Evolutionary conservation across 2,329 filamentous ascomycete genomes (phyloP).

Genomic region (Alternaria metachromatica): DNA sequence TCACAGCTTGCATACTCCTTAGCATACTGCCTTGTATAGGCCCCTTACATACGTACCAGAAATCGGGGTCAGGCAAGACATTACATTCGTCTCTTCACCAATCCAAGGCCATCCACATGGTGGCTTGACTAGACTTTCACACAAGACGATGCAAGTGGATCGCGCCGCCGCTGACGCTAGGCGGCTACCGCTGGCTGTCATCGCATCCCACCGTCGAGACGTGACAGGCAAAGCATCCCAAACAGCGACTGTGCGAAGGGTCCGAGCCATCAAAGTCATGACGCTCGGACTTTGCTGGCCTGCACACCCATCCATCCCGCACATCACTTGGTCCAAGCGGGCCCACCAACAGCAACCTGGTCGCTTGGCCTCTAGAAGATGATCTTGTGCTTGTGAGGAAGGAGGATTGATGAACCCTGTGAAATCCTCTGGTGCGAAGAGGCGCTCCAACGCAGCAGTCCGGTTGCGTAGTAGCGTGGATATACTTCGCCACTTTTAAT

Average conservation of each 20-base stretch:
- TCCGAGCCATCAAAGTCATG: constrained; percentile 26
- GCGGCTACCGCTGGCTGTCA: constrained; percentile 35
- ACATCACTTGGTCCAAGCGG: constrained; percentile 49
- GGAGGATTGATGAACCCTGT: constrained; percentile 35
- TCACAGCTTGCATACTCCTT: constrained; percentile 23
- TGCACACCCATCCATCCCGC: constrained; percentile 49
- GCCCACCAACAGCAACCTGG: constrained; percentile 37
- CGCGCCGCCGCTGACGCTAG: constrained; percentile 33
- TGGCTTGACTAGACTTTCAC: constrained; percentile 14
- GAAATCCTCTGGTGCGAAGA: constrained; percentile 38
- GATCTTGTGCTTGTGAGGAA: constrained; percentile 26
- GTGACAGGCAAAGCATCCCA: constrained; percentile 27
- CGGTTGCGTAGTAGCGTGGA: constrained; percentile 40
- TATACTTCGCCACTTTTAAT: constrained; percentile 50
- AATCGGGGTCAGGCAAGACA: constrained; percentile 13
- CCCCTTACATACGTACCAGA: constrained; percentile 22
- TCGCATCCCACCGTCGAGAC: constrained; percentile 24
- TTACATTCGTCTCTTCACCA: constrained; percentile 1
- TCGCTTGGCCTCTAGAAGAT: constrained; percentile 19
- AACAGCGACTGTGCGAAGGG: constrained; percentile 23
- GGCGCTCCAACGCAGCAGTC: constrained; percentile 32
- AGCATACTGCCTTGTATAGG: constrained; percentile 19
- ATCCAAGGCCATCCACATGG: background rate
- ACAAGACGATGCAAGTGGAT: constrained; percentile 19
- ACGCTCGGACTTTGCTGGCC: constrained; percentile 27